Base-by-base conservation (phyloP, 139 green algal genomes). In the Chara braunii region DNA sequence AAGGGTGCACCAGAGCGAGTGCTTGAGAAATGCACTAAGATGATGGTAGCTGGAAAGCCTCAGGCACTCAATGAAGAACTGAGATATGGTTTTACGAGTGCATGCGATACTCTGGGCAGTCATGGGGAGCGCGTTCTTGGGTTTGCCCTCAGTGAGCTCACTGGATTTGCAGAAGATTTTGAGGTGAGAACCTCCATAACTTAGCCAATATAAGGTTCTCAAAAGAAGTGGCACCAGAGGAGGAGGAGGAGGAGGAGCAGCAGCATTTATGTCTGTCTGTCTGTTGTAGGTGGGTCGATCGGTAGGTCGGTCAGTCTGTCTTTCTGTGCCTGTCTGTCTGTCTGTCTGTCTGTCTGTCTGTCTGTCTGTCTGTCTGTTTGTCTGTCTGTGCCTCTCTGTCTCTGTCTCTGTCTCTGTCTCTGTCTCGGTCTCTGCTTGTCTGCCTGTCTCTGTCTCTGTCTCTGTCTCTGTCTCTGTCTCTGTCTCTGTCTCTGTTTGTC, bases 1-100 rank as follows among this genome's bases (percentile, higher is more conserved):
- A 82, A 82, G 72, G 75, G 75, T n/a, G 77, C 77, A 45, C 82
- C 84, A 26, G 83, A 88, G 70, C 65, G 77, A 40, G 81, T 88
- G 40, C 67, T 81, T 22, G 45, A 56, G 43, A 70, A 59, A 24
- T 85, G 78, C 70, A 51, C 45, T 35, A 54, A 79, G 26, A 78
- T 80, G 55, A 60, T 80, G 35, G 33, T 79, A 45, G 34, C 72
- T 60, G 65, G 80, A 56, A 29, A 83, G 67, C 75, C 78, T 57
- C 35, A 77, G 40, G 53, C 74, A 14, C 71, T 88, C 18, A 78
- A 73, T 40, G 59, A 35, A 5, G 64, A 68, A 53, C 61, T 26
- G 14, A 37, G 37, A 22, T 45, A 74, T 37, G 52, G 60, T 35
- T 81, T 65, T 67, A 57, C 58, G 9, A 29, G 61, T 28, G 64